Evolutionary conservation across 345 rosid genomes (phyloP), one percentile per base, ranked within the genome.

Genomic region (Raphanus raphanistrum): DNA sequence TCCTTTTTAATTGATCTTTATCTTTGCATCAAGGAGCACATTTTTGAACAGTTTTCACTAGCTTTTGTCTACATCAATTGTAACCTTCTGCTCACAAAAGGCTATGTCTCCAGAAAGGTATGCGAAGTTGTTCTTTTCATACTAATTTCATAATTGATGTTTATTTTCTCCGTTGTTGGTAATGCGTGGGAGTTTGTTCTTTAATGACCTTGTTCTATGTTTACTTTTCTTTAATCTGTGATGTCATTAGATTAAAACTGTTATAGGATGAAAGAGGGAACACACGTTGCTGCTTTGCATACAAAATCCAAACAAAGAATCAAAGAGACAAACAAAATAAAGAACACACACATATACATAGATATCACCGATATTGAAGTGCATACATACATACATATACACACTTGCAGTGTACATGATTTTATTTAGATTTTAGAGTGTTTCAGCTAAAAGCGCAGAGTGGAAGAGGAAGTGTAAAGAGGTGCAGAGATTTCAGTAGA

Each of bases 381-480:
- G 57, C 77, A 66, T 27, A 68, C 32, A 33, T n/a, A 41, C 8
- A 45, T 48, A 63, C n/a, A 64, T 63, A 70, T 38, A 57, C 5
- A 64, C 71, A 72, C 27, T 41, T 71, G n/a, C 6, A 43, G 67
- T 31, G 76, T 57, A 65, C 71, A 71, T 27, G 55, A 25, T 43
- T 58, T 15, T 58, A 71, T 38, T 16, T 29, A n/a, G n/a, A 25
- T 43, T 43, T 57, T 31, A 59, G 27, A 10, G 16, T 61, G 52
- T 68, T 62, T 38, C 8, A 17, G 65, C 62, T 64, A 81, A 77
- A 75, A 75, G 6, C 71, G 73, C 13, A 85, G 55, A 68, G 90
- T 83, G 12, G 89, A 84, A 83, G 70, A 83, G 36, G 79, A 76
- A 79, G 90, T 71, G 68, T 79, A 81, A 2, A 74, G 68, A 57